phyloP scores from a whole-genome alignment of 306 rosid genomes.

The Medicago ruthenica region DNA sequence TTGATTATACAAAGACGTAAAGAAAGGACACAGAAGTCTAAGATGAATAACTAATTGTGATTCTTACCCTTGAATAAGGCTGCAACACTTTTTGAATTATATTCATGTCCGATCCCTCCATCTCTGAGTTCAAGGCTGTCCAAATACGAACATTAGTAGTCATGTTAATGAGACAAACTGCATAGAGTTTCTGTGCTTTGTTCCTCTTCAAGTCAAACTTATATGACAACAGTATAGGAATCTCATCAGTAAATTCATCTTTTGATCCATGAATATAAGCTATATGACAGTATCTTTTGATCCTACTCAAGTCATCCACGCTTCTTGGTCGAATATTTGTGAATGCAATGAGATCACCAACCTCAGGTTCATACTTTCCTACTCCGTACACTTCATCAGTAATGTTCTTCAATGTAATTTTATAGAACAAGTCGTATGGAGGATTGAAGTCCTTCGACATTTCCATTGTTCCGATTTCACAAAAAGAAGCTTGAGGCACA shows the following conservation, averaged over 20 bases:
- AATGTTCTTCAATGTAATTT: conserved; percentile 11
- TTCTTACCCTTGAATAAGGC: conserved; percentile 48
- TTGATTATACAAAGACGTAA: no score
- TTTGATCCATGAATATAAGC: conserved; percentile 44
- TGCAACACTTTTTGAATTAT: conserved; percentile 51
- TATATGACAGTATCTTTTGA: conserved; percentile 40
- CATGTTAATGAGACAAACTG: conserved; percentile 46
- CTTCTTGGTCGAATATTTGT: conserved; percentile 47
- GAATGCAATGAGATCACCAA: conserved; percentile 64
- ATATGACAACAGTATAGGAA: conserved; percentile 36
- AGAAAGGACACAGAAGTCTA: not conserved
- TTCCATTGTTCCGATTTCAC: conserved; percentile 43
- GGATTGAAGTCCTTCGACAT: not conserved
- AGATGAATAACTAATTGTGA: not conserved
- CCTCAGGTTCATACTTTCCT: conserved; percentile 50
- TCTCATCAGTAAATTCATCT: conserved; percentile 24
- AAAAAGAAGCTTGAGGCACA: conserved; percentile 43
- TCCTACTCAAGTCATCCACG: conserved; percentile 46
- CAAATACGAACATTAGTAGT: conserved; percentile 47
- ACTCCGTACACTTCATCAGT: not conserved
- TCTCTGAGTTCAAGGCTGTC: conserved; percentile 44
- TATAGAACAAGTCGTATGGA: conserved; percentile 39
- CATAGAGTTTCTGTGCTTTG: conserved; percentile 38
- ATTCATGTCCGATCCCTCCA: conserved; percentile 21
- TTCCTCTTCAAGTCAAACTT: not conserved